Evolutionary conservation across 768 basidiomycete species (phyloP).

Genomic region (Pulveroboletus ravenelii): DNA sequence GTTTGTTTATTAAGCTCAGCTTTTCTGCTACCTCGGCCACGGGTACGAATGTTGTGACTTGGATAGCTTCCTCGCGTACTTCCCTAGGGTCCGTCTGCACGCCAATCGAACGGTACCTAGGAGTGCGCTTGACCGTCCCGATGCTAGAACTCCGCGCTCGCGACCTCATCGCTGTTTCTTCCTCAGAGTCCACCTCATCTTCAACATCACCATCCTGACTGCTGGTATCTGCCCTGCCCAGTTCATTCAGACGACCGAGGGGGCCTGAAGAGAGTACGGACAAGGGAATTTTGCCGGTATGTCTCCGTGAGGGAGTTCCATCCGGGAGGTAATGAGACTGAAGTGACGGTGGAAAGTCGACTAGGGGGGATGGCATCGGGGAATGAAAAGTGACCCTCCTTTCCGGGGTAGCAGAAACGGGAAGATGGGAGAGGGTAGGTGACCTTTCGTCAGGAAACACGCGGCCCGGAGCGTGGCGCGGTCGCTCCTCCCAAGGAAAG

Average conservation of each 20-base stretch:
- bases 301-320: slow-evolving; percentile 62
- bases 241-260: slow-evolving; percentile 14
- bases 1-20: slow-evolving; percentile 17
- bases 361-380: slow-evolving; percentile 31
- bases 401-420: slow-evolving; percentile 30
- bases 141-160: slow-evolving; percentile 37
- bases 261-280: slow-evolving; percentile 40
- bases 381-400: slow-evolving; percentile 14
- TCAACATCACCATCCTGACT: slow-evolving; percentile 83
- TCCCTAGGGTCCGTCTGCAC: slow-evolving; percentile 64
- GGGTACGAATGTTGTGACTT: slow-evolving; percentile 39
- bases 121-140: slow-evolving; percentile 18
- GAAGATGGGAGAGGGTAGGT: slow-evolving; percentile 35
- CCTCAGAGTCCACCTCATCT: slow-evolving; percentile 60
- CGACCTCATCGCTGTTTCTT: slow-evolving; percentile 32
- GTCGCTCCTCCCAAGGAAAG: slow-evolving; percentile 94
- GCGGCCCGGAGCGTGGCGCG: slow-evolving; percentile 60
- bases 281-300: slow-evolving; percentile 57
- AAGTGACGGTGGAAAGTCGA: slow-evolving; percentile 53
- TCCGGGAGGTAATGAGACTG: slow-evolving; percentile 86
- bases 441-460: slow-evolving; percentile 67
- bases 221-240: slow-evolving; percentile 53
- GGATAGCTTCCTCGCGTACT: slow-evolving; percentile 52
- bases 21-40: slow-evolving; percentile 19
- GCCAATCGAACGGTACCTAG: slow-evolving; percentile 59